Base-by-base conservation (phyloP, 225 moss, liverwort and hornwort genomes). In the Bryum argenteum region DNA sequence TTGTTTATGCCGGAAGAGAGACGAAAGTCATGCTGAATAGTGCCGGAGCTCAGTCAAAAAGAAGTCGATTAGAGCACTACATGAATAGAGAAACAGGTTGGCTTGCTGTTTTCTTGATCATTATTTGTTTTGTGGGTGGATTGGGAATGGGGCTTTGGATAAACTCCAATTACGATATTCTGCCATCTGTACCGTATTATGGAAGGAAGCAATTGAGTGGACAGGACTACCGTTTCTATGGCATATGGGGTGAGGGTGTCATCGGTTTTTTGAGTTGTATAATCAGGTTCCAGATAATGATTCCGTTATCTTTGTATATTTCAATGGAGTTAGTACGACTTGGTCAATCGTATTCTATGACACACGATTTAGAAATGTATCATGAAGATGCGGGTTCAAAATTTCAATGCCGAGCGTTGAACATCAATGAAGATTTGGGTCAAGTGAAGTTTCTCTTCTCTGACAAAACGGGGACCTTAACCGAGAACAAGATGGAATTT, bases 401-500 rank as follows among this genome's bases (percentile, higher is more conserved):
- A 58, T 85, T 96, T 70, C 96, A 96, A 60, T 93, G 93, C 44
- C 83, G 93, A 20, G 96, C 93, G 22, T 81, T 96, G 79, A 96
- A 90, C 71, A 93, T 96, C 18, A 96, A 96, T 65, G 96, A 96
- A 77, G 96, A 96, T 63, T 57, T 96, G 79, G 96, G 96, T 17
- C 96, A 96, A 77, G 85, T 96, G 11, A 93, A 96, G 28, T 96
- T 90, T 64, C 74, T 96, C 0, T 96, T 96, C 45, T 93, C 96
- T 13, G 96, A 96, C 20, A 96, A 96, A 71, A 96, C 96, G 42
- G 96, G 96, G 13, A 96, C 96, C 19, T 77, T 96, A 63, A 96
- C 96, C 14, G 91, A 96, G 81, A 96, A 96, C 62, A 93, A 91
- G 79, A 96, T 96, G 96, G 89, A 91, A 67, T 96, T 96, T 70